Conservation (phyloP, 1,284 basidiomycete species). For the Kalmanozyma brasiliensis region DNA sequence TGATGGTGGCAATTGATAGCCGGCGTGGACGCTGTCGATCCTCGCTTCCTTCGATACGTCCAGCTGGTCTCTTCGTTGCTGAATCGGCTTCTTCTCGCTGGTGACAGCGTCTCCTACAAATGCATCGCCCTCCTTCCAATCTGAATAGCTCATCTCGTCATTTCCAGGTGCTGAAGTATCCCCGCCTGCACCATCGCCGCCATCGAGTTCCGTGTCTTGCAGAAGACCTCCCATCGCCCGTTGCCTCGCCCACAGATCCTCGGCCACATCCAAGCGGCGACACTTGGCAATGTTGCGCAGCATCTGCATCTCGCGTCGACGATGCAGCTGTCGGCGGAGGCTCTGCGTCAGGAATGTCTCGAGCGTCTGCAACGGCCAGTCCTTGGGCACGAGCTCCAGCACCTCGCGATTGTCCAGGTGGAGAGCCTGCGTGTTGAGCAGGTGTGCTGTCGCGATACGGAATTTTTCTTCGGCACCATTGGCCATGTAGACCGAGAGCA, state of each 20-base stretch:
- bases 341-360: slow-evolving; percentile 54
- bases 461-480: slow-evolving; percentile 46
- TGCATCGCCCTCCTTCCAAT: slow-evolving; percentile 12
- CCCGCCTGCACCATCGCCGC: slow-evolving; percentile 7
- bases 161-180: background rate
- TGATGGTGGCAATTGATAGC: slow-evolving; percentile 12
- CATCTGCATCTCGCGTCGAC: slow-evolving; percentile 44
- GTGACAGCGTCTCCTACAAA: background rate
- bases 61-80: background rate
- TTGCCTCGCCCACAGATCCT: slow-evolving; percentile 48
- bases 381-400: slow-evolving; percentile 49
- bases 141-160: slow-evolving; percentile 12
- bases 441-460: slow-evolving; percentile 51
- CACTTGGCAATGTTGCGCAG: slow-evolving; percentile 49
- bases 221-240: slow-evolving; percentile 53
- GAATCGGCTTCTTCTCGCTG: slow-evolving; percentile 5
- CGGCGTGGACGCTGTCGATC: slow-evolving; percentile 11
- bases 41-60: slow-evolving; percentile 11
- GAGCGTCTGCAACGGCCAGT: slow-evolving; percentile 55
- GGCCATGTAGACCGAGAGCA: slow-evolving; percentile 47
- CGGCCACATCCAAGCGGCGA: slow-evolving; percentile 51
- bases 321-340: slow-evolving; percentile 48
- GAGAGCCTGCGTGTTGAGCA: slow-evolving; percentile 56
- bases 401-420: slow-evolving; percentile 53
- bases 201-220: slow-evolving; percentile 39